A percentile compares a stretch with the other conserved stretches of the same genome.
Evolutionary conservation across 129 eudicot species (phyloP).

Genomic region (Calendula officinalis): DNA sequence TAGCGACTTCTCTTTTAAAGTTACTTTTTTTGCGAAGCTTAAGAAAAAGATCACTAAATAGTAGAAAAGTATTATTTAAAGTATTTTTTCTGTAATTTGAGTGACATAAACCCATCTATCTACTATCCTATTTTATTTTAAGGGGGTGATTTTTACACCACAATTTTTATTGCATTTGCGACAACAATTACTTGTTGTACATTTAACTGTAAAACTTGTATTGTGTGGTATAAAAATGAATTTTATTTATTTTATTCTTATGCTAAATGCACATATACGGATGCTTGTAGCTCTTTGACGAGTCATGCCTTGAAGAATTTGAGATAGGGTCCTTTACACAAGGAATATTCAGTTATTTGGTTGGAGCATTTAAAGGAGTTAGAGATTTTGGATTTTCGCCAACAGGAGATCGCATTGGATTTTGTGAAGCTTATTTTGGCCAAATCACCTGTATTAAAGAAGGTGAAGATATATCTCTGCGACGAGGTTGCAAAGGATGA

Average conservation of each 20-base stretch:
- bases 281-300: neutral
- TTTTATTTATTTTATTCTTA: neutral
- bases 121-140: too few species aligned
- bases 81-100: too few species aligned
- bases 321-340: neutral
- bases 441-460: conserved; percentile 13
- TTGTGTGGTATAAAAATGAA: too few species aligned
- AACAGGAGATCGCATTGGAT: neutral
- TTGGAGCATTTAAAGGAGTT: conserved; percentile 9
- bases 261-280: neutral
- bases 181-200: too few species aligned
- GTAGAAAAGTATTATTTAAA: too few species aligned
- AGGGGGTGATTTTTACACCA: too few species aligned
- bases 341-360: conserved; percentile 1
- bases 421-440: conserved; percentile 12
- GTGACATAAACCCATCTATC: too few species aligned
- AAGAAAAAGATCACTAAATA: too few species aligned
- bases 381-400: neutral
- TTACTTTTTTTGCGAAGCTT: too few species aligned
- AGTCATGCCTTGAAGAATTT: neutral
- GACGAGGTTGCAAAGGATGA: conserved; percentile 15
- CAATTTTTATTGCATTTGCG: too few species aligned
- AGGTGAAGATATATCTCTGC: conserved; percentile 14
- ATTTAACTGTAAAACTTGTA: too few species aligned
- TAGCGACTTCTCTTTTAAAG: too few species aligned